Base-by-base conservation (phyloP, 345 rosid genomes). In the Alliaria petiolata region DNA sequence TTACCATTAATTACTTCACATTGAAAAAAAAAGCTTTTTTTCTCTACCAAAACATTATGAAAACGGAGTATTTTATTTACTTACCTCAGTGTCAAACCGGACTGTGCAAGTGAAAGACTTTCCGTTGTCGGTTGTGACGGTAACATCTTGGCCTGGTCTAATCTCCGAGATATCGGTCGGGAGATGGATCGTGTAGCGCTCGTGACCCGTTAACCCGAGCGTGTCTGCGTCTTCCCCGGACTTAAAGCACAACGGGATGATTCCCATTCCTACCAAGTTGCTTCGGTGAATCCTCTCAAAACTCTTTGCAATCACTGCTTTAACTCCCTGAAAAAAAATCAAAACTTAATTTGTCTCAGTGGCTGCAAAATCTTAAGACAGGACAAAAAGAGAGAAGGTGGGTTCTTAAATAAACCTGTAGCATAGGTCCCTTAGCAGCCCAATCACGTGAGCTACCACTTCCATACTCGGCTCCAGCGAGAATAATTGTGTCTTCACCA, bases 391-490 rank as follows among this genome's bases (percentile, higher is more conserved):
- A 2, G 0, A 75, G 26, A 5, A 28, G 36, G 26, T 15, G 2
- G 8, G 36, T 19, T 52, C 15, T 22, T 10, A 30, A 34, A 15
- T 17, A 33, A 44, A 91, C 99, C 93, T 86, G 81, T 54, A 95
- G 65, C 97, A 95, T 87, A 17, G 99, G 99, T 71, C 99, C 99
- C 85, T 95, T 95, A 54, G 99, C 98, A 72, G 99, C 99, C 99
- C 99, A 95, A 83, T 95, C 99, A 64, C 99, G 83, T 20, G 99
- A 95, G 83, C 99, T 95, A 83, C 99, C 99, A 69, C 99, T 95
- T 78, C 98, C 98, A 52, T 95, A 95, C 76, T 95, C 99, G 1
- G 98, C 96, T 78, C 99, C 98, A 76, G 99, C 99, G 54, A 95
- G 77, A 65, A 95, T 71, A 61, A 95, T 85, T 72, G 99, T 92